Evolutionary conservation across 1,284 basidiomycete genomes (phyloP).

Genomic region (Cryptococcus sp.): DNA sequence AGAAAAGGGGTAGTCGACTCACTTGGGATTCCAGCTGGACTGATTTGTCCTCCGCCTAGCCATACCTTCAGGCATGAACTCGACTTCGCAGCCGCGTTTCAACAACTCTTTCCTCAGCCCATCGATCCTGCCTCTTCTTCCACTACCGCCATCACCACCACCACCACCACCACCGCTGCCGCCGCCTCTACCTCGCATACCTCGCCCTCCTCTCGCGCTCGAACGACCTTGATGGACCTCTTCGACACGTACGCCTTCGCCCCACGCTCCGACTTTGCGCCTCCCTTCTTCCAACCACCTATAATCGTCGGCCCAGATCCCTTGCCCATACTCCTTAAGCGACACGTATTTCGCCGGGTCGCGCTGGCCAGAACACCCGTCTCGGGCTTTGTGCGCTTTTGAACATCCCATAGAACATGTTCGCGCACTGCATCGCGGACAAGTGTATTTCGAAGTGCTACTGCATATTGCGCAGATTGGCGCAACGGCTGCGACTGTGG

Average conservation of each 20-base stretch:
- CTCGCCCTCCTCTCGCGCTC: constrained; percentile 65
- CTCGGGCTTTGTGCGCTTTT: constrained; percentile 64
- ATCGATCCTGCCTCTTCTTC: constrained; percentile 58
- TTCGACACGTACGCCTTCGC: constrained; percentile 60
- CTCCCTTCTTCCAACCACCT: constrained; percentile 77
- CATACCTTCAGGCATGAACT: constrained; percentile 79
- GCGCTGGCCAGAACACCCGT: constrained; percentile 69
- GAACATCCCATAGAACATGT: constrained; percentile 77
- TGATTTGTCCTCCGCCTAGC: constrained; percentile 71
- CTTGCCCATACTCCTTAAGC: constrained; percentile 77
- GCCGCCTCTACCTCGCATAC: constrained; percentile 85
- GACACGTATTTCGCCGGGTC: constrained; percentile 72
- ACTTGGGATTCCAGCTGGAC: constrained; percentile 78
- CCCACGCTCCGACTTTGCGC: constrained; percentile 68
- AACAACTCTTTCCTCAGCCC: constrained; percentile 65
- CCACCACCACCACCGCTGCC: constrained; percentile 88
- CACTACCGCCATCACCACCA: constrained; percentile 57
- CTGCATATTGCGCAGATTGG: constrained; percentile 23
- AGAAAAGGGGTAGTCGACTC: constrained; percentile 42
- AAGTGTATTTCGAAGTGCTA: constrained; percentile 66
- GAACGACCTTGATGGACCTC: constrained; percentile 10
- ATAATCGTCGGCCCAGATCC: constrained; percentile 81
- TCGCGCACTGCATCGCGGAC: constrained; percentile 68
- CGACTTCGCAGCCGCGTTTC: constrained; percentile 66
- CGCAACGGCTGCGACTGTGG: neutral